A percentile compares a stretch with the other conserved stretches of the same genome.
These are phyloP conservation scores for Hypoxylon sp. DNA, from an alignment of 2,329 filamentous ascomycete genomes.

Conservation along the genomic window DNA sequence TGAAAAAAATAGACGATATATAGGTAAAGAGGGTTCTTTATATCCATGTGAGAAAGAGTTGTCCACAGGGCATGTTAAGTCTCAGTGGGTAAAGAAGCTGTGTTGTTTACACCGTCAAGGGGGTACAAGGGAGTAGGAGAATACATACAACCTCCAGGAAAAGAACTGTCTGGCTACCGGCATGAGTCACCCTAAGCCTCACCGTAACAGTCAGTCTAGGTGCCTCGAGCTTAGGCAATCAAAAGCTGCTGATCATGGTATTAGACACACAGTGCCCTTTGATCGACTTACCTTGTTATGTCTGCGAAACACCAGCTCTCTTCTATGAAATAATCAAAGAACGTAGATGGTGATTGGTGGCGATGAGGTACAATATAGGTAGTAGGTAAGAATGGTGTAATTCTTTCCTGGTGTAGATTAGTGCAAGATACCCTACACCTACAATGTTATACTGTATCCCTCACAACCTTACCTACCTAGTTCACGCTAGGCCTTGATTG, in stretches of 20 bases:
- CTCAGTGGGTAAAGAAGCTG: slow-evolving; percentile 4
- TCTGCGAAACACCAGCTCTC: not conserved
- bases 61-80: not conserved
- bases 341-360: not conserved
- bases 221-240: not conserved
- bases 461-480: too few relatives aligned
- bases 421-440: too few relatives aligned
- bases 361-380: not conserved
- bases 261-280: slow-evolving; percentile 2
- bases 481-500: not conserved
- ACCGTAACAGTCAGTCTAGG: slow-evolving; percentile 3
- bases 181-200: slow-evolving; percentile 45
- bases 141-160: slow-evolving; percentile 5
- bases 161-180: slow-evolving; percentile 24
- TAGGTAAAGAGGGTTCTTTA: not conserved
- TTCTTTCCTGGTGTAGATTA: too few relatives aligned
- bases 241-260: not conserved
- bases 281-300: not conserved
- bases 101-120: not conserved
- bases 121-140: not conserved
- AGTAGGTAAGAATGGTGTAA: slow-evolving; percentile 18
- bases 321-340: slow-evolving; percentile 2
- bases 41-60: slow-evolving; percentile 3
- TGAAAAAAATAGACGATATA: slow-evolving; percentile 1
- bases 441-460: not conserved